A percentile compares a stretch with the other conserved stretches of the same genome.
phyloP scores from a whole-genome alignment of 148 eudicot species.

The Nepenthes gracilis region DNA sequence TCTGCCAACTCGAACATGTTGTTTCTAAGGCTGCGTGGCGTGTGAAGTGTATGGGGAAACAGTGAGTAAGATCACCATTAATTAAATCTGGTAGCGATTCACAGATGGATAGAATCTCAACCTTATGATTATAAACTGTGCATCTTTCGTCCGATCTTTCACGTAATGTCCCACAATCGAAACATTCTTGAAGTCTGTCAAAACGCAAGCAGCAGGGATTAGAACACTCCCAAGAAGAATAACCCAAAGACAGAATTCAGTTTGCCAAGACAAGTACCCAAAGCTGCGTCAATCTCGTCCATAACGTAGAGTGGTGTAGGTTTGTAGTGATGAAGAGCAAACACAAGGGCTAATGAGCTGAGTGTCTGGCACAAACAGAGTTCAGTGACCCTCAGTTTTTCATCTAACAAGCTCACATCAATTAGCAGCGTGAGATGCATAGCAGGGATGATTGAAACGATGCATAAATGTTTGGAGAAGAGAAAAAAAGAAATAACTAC shows the following conservation, averaged over 20 bases:
- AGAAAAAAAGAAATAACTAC: conserved; percentile 13
- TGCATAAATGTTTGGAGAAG: too few relatives aligned
- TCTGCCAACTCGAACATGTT: conserved; percentile 98
- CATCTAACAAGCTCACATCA: neutral
- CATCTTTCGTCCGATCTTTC: conserved; percentile 93
- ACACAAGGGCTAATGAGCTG: conserved; percentile 91
- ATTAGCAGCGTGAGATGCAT: neutral
- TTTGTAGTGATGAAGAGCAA: conserved; percentile 96
- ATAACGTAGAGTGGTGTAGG: conserved; percentile 96
- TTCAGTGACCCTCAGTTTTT: neutral
- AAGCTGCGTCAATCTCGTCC: conserved; percentile 99
- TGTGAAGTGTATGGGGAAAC: neutral
- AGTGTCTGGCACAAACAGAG: conserved; percentile 50
- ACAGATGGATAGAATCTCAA: conserved; percentile 2
- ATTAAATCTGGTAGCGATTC: neutral
- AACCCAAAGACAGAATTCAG: neutral
- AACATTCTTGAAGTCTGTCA: conserved; percentile 89
- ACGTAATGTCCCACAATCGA: conserved; percentile 98
- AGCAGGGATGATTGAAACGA: too few relatives aligned
- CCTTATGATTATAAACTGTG: conserved; percentile 96
- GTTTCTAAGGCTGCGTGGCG: conserved; percentile 79
- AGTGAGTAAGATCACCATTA: neutral
- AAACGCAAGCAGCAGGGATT: neutral
- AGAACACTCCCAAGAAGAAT: neutral
- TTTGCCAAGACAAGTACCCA: conserved; percentile 37